A percentile compares a stretch with the other conserved stretches of the same genome.
phyloP scores from a whole-genome alignment of 345 rosid species.

The Eutrema yunnanense region DNA sequence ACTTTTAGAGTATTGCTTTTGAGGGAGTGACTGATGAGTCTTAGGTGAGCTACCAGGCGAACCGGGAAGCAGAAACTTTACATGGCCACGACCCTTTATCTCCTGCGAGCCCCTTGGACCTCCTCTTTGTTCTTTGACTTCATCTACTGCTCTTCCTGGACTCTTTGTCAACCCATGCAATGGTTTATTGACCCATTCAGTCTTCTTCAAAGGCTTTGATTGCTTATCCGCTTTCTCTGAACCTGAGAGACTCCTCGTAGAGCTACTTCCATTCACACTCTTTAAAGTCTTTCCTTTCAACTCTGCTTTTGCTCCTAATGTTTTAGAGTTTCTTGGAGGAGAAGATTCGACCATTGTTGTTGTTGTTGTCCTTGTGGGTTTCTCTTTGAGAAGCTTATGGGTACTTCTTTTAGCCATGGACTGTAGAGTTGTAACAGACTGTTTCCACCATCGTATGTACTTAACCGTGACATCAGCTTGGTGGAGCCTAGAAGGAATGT shows the following conservation, averaged over 20 bases:
- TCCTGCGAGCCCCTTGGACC: not conserved
- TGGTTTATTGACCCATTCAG: conserved; percentile 1
- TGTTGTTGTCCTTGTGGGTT: not conserved
- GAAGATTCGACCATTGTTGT: not conserved
- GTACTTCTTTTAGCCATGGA: conserved; percentile 10
- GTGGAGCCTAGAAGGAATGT: conserved; percentile 12
- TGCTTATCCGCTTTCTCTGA: not conserved
- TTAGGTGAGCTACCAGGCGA: not conserved
- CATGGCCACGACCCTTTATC: not conserved
- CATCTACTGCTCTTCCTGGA: not conserved
- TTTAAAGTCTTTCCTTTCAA: not conserved
- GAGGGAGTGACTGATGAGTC: not conserved
- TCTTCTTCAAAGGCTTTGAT: conserved; percentile 1
- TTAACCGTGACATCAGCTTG: conserved; percentile 13
- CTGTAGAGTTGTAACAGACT: conserved; percentile 8
- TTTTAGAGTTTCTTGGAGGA: not conserved
- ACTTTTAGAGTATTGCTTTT: conserved; percentile 3
- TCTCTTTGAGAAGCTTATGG: conserved; percentile 1
- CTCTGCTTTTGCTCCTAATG: not conserved
- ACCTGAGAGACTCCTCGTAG: not conserved
- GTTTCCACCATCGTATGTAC: conserved; percentile 21
- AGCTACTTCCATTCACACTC: not conserved
- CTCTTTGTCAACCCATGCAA: not conserved
- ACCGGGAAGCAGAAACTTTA: not conserved
- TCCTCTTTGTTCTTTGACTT: not conserved